These are phyloP conservation scores for Exserohilum turcica DNA, from an alignment of 2,329 filamentous ascomycete species.

Conservation along the genomic window DNA sequence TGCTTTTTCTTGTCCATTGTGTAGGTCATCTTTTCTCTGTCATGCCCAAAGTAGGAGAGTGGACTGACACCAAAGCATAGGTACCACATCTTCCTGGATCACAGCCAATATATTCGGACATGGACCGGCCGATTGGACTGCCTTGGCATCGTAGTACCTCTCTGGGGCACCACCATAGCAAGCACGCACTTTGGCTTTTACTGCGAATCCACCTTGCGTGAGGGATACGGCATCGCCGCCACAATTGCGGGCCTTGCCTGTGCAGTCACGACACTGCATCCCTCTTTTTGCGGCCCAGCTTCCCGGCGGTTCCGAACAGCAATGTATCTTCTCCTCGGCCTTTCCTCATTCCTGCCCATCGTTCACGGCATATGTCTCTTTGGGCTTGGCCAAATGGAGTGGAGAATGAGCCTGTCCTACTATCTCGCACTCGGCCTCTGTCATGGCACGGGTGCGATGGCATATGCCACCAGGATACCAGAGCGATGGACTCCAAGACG, in stretches of 20 bases:
- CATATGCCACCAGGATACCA: slow-evolving; percentile 49
- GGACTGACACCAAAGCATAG: slow-evolving; percentile 44
- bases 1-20: slow-evolving; percentile 15
- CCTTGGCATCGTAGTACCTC: slow-evolving; percentile 70
- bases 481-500: slow-evolving; percentile 50
- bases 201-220: slow-evolving; percentile 39
- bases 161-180: slow-evolving; percentile 85
- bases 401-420: slow-evolving; percentile 51
- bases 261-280: slow-evolving; percentile 45
- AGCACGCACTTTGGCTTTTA: slow-evolving; percentile 64
- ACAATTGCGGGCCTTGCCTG: slow-evolving; percentile 33
- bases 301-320: slow-evolving; percentile 49
- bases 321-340: slow-evolving; percentile 51
- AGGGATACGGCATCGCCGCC: slow-evolving; percentile 46
- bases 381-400: slow-evolving; percentile 40
- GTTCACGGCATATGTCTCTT: slow-evolving; percentile 44
- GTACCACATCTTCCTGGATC: slow-evolving; percentile 81
- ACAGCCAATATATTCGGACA: slow-evolving; percentile 73
- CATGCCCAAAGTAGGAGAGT: background rate
- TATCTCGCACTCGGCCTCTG: slow-evolving; percentile 46
- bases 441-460: slow-evolving; percentile 37
- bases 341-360: slow-evolving; percentile 51
- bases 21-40: slow-evolving; percentile 39
- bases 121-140: slow-evolving; percentile 92
- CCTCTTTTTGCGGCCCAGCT: slow-evolving; percentile 27